Base-by-base conservation (phyloP, 305 asterid species). In the Fraxinus ornus region DNA sequence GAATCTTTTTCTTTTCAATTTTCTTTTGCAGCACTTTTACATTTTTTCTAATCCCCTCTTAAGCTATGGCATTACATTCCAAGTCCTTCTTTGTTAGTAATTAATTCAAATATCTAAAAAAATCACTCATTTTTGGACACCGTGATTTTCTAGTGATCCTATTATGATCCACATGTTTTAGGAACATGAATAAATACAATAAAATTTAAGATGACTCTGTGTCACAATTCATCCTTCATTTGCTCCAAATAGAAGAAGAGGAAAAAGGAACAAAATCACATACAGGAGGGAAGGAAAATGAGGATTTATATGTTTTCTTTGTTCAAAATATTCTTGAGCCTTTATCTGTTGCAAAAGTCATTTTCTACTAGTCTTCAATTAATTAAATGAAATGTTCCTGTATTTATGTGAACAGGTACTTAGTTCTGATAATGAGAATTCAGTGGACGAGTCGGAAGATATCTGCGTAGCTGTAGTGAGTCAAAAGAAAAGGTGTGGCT, bases 351-450 rank as follows among this genome's bases (percentile, higher is more conserved):
- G 57, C 37, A 8, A 62, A 44, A 22, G 21, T 26, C 57, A 66
- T 66, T 76, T 41, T 76, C 21, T 41, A 71, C 35, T 39, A 33
- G 64, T 22, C 22, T n/a, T 37, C 37, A 28, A 39, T 12, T 26
- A 28, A 39, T 12, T 26, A 41, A 76, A 19, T 62, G 73, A 62
- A 49, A 71, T 55, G 17, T 72, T 37, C 49, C 21, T 80, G 80
- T 77, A n/a, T 32, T 82, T 24, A 7, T 75, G 79, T 76, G 73
- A 80, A 84, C 89, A 88, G 91, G 87, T 21, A 36, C 78, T 32
- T 9, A 62, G 74, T 81, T 81, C 86, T 64, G 89, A 89, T 52
- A 80, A 64, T 83, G 86, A 84, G 66, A 62, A 80, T 76, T 76
- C 57, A 37, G 79, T n/a, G 57, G 39, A 70, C 60, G 86, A 83